Evolutionary conservation across 345 rosid species (phyloP), one percentile per base, ranked within the genome.

Genomic region (Durio zibethinus): DNA sequence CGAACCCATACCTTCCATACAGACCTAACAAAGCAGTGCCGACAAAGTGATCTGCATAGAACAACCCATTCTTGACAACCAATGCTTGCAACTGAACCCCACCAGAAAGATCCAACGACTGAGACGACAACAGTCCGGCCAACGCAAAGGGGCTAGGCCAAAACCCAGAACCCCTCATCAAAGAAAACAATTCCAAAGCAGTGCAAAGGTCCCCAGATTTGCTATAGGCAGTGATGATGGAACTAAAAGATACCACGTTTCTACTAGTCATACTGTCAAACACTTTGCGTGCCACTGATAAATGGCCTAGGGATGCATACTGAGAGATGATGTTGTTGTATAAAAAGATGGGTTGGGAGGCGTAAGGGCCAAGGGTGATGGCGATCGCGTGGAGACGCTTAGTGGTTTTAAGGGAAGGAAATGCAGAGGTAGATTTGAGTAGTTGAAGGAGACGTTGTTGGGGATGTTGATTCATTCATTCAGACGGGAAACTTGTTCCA

Each of bases 351-450:
- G 91, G 82, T 76, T 93, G 97, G 27, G 68, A 57, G 33, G 84
- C 77, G 62, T 75, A 74, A 14, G 84, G 67, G 8, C 84, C 86
- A 66, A 85, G 68, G 1, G 92, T 90, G 72, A 89, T 79, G 75
- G 85, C 59, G 43, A 93, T 89, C 0, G 97, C 99, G 43, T 93
- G 98, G 40, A 93, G 91, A 80, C 86, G 72, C 72, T 87, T 90
- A 15, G 90, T 83, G 18, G 78, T 82, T 33, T 78, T 63, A 60
- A 93, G 82, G 43, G 93, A 85, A 73, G 80, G 90, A 84, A 75
- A 33, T 54, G 63, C 84, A 47, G 84, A 67, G 86, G 88, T 84
- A 61, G 75, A 71, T 50, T 82, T 84, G 73, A 91, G 93, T 60
- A 91, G 83, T 21, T 72, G 76, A 73, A 84, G 83, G 35, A 92